Base-by-base conservation (phyloP, 768 basidiomycete genomes). In the Lentinula raphanica region DNA sequence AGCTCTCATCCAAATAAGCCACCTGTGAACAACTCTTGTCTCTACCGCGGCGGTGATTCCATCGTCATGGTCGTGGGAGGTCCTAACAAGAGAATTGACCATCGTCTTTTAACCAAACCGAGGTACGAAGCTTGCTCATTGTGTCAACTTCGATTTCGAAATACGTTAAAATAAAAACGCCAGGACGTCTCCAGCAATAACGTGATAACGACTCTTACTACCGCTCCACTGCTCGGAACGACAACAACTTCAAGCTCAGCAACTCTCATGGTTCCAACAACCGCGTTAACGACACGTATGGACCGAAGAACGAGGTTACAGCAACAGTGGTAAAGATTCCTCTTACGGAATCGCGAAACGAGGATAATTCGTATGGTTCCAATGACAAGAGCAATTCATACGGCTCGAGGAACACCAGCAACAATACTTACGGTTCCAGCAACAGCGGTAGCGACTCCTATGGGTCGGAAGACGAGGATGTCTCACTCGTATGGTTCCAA, bases 21-120 rank as follows among this genome's bases (percentile, higher is more conserved):
- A 2, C 95, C 96, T 0, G 92, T 99, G 46, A 94, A 94, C 78
- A 92, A 95, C 70, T 94, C 84, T 61, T 92, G 91, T 68, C 68
- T 93, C 58, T 92, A 89, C 69, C 79, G 83, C 53, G 92, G 92
- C 36, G 77, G 79, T 27, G 94, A 98, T 69, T 96, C 89, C 66
- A 82, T 91, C 42, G 86, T 96, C n/a, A 98, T 99, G 96, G 92
- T 82, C 5, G 86, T 98, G 23, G 95, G 97, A 9, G 97, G 96
- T 0, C 96, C 96, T 0, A 99, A 99, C 68, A 86, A 92, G 68
- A 77, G 96, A 36, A 90, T 90, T 54, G 95, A 97, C 72, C 97
- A 94, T 67, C 96, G 98, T 71, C 74, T n/a, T n/a, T 97, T 40
- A 98, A 98, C 69, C 86, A 97, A 73, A 98, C 95, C 1, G 94